A percentile compares a stretch with the other conserved stretches of the same genome.
These are phyloP conservation scores for Neurospora sublineolata DNA, from an alignment of 495 filamentous ascomycete species.

Conservation along the genomic window DNA sequence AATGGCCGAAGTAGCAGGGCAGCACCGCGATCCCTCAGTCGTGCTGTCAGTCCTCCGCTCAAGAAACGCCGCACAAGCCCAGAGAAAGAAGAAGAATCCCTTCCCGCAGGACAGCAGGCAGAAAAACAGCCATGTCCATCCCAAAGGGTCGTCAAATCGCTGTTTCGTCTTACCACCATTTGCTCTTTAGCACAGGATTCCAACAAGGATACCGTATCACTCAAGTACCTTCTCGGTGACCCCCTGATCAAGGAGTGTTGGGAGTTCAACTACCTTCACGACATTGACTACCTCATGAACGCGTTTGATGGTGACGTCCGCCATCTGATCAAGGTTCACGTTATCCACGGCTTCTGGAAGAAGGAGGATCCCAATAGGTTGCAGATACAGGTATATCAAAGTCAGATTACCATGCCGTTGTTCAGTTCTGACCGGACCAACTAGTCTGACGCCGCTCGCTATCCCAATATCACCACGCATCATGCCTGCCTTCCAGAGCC, in stretches of 20 bases:
- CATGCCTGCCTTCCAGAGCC: conserved; percentile 73
- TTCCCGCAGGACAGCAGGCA: neutral
- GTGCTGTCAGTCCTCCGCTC: conserved; percentile 30
- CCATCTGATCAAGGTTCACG: conserved; percentile 51
- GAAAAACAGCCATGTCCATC: neutral
- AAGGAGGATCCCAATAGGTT: conserved; percentile 51
- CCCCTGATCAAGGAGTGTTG: conserved; percentile 77
- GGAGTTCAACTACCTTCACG: conserved; percentile 82
- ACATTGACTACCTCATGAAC: conserved; percentile 57
- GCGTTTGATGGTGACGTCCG: conserved; percentile 61
- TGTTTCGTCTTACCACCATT: conserved; percentile 64
- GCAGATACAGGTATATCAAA: conserved; percentile 45
- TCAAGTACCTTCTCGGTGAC: conserved; percentile 67
- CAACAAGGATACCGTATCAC: conserved; percentile 57
- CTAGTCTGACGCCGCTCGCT: conserved; percentile 34
- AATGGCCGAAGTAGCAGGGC: neutral
- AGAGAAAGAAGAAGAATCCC: neutral
- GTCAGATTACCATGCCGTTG: neutral
- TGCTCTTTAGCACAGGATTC: conserved; percentile 44
- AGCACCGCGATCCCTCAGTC: conserved; percentile 20
- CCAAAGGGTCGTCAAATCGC: conserved; percentile 37
- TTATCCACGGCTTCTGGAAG: conserved; percentile 87
- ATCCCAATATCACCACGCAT: conserved; percentile 57
- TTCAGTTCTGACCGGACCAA: neutral
- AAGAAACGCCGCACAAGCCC: conserved; percentile 19